phyloP scores from a whole-genome alignment of 2,329 filamentous ascomycete genomes.

The Pseudogymnoascus sp. region DNA sequence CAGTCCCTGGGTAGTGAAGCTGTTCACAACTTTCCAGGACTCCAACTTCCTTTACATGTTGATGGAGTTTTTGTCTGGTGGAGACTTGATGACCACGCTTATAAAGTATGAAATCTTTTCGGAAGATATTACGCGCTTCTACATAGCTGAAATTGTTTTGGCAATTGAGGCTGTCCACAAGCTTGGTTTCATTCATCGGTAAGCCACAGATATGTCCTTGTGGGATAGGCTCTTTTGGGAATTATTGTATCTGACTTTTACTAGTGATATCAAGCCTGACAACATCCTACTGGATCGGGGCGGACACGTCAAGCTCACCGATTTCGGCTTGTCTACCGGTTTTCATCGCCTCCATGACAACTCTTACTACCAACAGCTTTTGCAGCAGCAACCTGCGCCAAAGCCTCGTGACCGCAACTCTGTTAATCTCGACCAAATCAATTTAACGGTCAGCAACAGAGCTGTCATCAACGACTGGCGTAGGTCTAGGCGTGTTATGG shows the following conservation, averaged over 20 bases:
- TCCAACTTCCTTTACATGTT: conserved; percentile 94
- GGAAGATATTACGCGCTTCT: conserved; percentile 96
- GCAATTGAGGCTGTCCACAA: conserved; percentile 99
- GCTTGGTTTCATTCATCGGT: conserved; percentile 97
- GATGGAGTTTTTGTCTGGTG: conserved; percentile 98
- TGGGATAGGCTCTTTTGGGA: not conserved
- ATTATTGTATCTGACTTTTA: not conserved
- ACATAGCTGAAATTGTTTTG: conserved; percentile 95
- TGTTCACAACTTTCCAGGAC: conserved; percentile 97
- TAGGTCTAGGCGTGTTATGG: conserved; percentile 88
- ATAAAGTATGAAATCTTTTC: conserved; percentile 99
- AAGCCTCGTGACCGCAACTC: conserved; percentile 78
- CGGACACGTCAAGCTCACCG: conserved; percentile 95
- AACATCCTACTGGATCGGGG: conserved; percentile 94
- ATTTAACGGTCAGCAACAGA: conserved; percentile 94
- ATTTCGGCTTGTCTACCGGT: conserved; percentile 94
- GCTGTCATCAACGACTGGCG: conserved; percentile 98
- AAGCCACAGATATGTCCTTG: conserved; percentile 28
- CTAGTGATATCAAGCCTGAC: conserved; percentile 95
- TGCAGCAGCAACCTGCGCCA: conserved; percentile 73
- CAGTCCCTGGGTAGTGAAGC: conserved; percentile 97
- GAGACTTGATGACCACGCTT: conserved; percentile 99
- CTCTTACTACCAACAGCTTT: conserved; percentile 93
- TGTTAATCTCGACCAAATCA: conserved; percentile 94
- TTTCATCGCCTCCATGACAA: conserved; percentile 98